Evolutionary conservation across 495 filamentous ascomycete genomes (phyloP), one percentile per base, ranked within the genome.

Genomic region (Patellaria atrata): DNA sequence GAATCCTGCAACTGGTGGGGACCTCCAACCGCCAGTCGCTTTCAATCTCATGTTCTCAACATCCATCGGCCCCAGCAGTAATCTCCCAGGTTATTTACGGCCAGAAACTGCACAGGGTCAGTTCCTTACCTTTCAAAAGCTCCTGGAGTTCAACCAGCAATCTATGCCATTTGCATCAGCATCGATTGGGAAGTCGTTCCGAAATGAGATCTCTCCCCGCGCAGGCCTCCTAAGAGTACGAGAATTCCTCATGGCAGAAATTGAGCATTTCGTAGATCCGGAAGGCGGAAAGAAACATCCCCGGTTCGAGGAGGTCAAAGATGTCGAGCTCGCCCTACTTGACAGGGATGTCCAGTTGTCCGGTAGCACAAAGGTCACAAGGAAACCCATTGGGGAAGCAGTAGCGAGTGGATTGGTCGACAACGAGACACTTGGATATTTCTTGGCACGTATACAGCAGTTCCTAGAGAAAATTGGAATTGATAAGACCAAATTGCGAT

Each of bases 371-470:
- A 53, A 71, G 25, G 60, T 67, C 12, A 64, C 63, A 47, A 62
- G 55, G 37, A 65, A 74, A 54, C 61, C 70, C 13, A 75, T 85
- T 39, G 77, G 78, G 40, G 60, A 82, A 50, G 80, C 80, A 18
- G 79, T 87, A 18, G 61, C 70, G 53, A 62, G 60, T 14, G 64
- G 68, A 6, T 48, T 80, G 12, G 76, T 87, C 7, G 78, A 87
- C 53, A 87, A 83, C 56, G 80, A 87, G 61, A 84, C 79, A 1
- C 65, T 87, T n/a, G 81, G 80, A 29, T 87, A 87, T 61, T 87
- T 87, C 63, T 63, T 87, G 22, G 81, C 72, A 28, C 70, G 80
- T 28, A 84, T 85, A 40, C 73, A 77, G 37, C 61, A 70, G 14
- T 87, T 85, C 68, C 60, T 87, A 23, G 43, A 68, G 35, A 73